Evolutionary conservation across 116 monocot species (phyloP).

Genomic region (Iris pallida): DNA sequence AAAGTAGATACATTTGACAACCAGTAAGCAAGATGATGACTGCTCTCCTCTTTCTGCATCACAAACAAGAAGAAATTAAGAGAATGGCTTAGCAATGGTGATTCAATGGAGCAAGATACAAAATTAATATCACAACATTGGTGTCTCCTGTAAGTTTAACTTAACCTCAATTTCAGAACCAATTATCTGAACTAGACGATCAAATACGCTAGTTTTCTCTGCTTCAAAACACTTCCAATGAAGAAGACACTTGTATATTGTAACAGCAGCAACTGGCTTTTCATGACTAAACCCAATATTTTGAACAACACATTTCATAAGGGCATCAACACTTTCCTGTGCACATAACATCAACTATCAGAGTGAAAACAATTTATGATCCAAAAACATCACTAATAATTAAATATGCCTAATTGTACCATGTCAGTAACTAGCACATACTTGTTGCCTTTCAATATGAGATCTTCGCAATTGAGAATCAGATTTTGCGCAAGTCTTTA

Average conservation of each 20-base stretch:
- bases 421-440: neutral
- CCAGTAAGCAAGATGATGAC: conserved; percentile 53
- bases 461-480: conserved; percentile 15
- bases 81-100: too few relatives aligned
- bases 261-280: conserved; percentile 75
- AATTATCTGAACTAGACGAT: conserved; percentile 73
- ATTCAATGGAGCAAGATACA: too few relatives aligned
- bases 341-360: neutral
- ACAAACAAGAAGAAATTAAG: neutral
- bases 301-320: conserved; percentile 50
- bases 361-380: neutral
- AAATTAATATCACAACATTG: too few relatives aligned
- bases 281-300: conserved; percentile 65
- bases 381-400: neutral
- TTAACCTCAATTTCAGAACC: conserved; percentile 78
- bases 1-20: conserved; percentile 65
- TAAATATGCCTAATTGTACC: neutral
- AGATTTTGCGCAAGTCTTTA: conserved; percentile 13
- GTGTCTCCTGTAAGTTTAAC: too few relatives aligned
- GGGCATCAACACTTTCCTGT: conserved; percentile 54
- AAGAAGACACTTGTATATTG: conserved; percentile 76
- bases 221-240: conserved; percentile 87
- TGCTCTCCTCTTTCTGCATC: neutral
- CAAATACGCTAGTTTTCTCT: conserved; percentile 80
- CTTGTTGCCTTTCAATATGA: conserved; percentile 21